Percentiles rank a stretch among this genome's conserved stretches.
These are phyloP conservation scores for Bryum argenteum DNA, from an alignment of 225 moss, liverwort and hornwort species.

Conservation along the genomic window DNA sequence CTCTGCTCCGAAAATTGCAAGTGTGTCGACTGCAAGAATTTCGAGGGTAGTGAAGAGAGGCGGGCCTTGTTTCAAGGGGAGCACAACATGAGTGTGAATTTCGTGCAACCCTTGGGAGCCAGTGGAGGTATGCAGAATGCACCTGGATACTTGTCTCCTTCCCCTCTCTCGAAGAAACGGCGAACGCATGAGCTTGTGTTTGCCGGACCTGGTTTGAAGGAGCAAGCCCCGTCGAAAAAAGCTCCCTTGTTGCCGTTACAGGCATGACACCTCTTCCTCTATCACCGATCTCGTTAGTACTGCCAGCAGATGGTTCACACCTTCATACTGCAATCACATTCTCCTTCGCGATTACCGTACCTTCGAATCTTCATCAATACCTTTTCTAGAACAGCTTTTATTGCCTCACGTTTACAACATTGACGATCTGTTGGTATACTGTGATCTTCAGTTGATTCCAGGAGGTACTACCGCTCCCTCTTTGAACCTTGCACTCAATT, in stretches of 20 bases:
- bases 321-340: conserved; percentile 4
- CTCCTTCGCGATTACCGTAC: neutral
- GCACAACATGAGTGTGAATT: conserved; percentile 47
- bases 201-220: conserved; percentile 57
- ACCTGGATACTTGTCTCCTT: conserved; percentile 53
- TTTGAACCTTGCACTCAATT: conserved; percentile 40
- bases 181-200: conserved; percentile 56
- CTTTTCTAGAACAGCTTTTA: neutral
- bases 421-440: conserved; percentile 17
- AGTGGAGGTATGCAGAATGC: conserved; percentile 41
- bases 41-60: conserved; percentile 66
- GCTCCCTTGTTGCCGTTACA: conserved; percentile 39
- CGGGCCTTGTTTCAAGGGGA: conserved; percentile 64
- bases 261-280: conserved; percentile 25
- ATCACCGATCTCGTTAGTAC: conserved; percentile 10
- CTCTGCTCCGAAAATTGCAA: conserved; percentile 64
- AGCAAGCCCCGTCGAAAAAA: conserved; percentile 45
- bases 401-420: conserved; percentile 9
- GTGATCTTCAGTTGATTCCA: conserved; percentile 36
- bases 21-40: conserved; percentile 67
- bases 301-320: conserved; percentile 1
- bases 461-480: conserved; percentile 33
- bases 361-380: conserved; percentile 3
- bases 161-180: conserved; percentile 54
- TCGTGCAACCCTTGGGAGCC: conserved; percentile 46